These are phyloP conservation scores for Tetradesmus lagerheimii DNA, from an alignment of 139 green algal species.

Conservation along the genomic window DNA sequence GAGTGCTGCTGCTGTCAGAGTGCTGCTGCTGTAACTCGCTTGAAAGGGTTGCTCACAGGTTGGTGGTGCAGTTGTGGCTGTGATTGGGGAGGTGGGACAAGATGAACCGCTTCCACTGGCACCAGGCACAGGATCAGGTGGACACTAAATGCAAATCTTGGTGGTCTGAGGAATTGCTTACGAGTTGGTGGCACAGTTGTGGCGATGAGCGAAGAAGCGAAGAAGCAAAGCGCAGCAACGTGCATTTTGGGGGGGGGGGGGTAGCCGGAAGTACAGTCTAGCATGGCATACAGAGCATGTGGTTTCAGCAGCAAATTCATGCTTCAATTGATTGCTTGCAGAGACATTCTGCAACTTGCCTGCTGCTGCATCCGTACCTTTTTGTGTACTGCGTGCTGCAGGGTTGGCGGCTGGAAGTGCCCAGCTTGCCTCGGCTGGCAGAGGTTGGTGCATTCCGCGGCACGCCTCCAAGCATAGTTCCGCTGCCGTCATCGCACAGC, in stretches of 20 bases:
- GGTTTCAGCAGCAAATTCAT: too few relatives aligned
- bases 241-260: too few relatives aligned
- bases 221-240: neutral
- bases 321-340: neutral
- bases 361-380: neutral
- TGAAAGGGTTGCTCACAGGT: too few relatives aligned
- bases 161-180: neutral
- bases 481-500: neutral
- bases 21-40: too few relatives aligned
- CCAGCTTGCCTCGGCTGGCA: conserved; percentile 62
- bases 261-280: too few relatives aligned
- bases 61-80: too few relatives aligned
- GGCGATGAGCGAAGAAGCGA: too few relatives aligned
- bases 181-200: too few relatives aligned
- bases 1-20: too few relatives aligned
- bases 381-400: conserved; percentile 27
- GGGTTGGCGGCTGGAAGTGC: conserved; percentile 77
- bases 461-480: neutral
- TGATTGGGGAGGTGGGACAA: too few relatives aligned
- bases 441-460: conserved; percentile 66
- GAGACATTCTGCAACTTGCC: too few relatives aligned
- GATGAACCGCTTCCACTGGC: conserved; percentile 75
- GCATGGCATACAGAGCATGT: too few relatives aligned
- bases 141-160: neutral
- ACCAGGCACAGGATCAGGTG: conserved; percentile 76